These are phyloP conservation scores for Candida glaebosa DNA, from an alignment of 805 yeast genomes.

Conservation along the genomic window DNA sequence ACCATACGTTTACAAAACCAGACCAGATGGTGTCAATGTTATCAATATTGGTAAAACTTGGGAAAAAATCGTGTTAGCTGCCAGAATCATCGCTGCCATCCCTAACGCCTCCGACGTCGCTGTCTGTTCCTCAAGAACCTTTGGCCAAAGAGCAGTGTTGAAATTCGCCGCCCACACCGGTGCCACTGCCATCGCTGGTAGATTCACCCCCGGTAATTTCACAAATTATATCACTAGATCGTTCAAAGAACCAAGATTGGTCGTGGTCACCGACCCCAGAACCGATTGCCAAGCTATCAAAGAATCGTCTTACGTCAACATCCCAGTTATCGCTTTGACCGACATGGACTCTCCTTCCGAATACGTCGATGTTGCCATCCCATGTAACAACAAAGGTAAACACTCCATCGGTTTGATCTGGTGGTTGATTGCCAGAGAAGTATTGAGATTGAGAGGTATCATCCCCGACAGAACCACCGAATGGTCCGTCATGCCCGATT, in stretches of 20 bases:
- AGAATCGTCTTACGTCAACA: constrained; percentile 99
- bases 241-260: constrained; percentile 99
- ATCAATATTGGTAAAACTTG: constrained; percentile 99
- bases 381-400: constrained; percentile 99
- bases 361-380: constrained; percentile 99
- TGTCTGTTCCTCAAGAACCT: constrained; percentile 98
- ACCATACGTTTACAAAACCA: constrained; percentile 95
- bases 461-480: constrained; percentile 93
- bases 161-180: constrained; percentile 99
- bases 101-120: constrained; percentile 98
- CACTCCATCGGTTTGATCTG: constrained; percentile 99
- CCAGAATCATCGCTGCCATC: constrained; percentile 98
- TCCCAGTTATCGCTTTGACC: constrained; percentile 98
- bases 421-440: constrained; percentile 99
- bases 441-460: constrained; percentile 97
- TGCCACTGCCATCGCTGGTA: constrained; percentile 99
- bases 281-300: constrained; percentile 99
- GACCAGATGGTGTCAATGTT: constrained; percentile 99
- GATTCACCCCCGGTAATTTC: constrained; percentile 99
- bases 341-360: constrained; percentile 99
- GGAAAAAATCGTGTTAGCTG: constrained; percentile 99
- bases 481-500: constrained; percentile 99
- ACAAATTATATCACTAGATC: constrained; percentile 99
- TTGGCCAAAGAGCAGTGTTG: constrained; percentile 99
- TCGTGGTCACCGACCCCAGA: constrained; percentile 99